Evolutionary conservation across 306 rosid genomes (phyloP), one percentile per base, ranked within the genome.

Genomic region (Casuarina equisetifolia): DNA sequence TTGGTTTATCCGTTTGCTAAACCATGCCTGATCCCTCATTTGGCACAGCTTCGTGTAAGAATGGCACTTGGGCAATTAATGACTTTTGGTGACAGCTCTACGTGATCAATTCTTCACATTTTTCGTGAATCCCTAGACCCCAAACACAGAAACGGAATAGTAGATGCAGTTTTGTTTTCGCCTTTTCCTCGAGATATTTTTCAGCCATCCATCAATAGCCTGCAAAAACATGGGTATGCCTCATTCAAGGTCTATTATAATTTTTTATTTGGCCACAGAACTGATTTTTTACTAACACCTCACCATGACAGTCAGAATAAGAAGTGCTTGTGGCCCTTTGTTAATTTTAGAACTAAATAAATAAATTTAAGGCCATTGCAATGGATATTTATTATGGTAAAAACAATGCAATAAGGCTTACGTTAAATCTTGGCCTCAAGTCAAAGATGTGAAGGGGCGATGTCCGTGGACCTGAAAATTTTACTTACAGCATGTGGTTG

Each of bases 21-120:
- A 73, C 62, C 53, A 16, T 57, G 73, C 38, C 81, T 62, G 12
- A 43, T 74, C 73, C 64, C 71, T 64, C 78, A 35, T 68, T 71
- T 79, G 54, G 82, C 80, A 75, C 89, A 92, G 97, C 89, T 88
- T 79, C 97, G 92, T 43, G 96, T 86, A 61, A 88, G 84, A 81
- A 77, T 83, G 20, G 94, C 91, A 52, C 81, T 90, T 12, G 88
- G 83, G 62, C 97, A 92, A 58, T 76, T 89, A 80, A 73, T 70
- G 74, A 74, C 89, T 81, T 83, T 83, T 50, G 85, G 88, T 82
- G 93, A 83, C 72, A 76, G 86, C 79, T 82, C 61, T 82, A 67
- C 81, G 73, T 72, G 80, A 78, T 73, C 25, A 76, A 32, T 38
- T 42, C 54, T 77, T 20, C 76, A 70, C 68, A 57, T 59, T 53